Evolutionary conservation across 2,329 filamentous ascomycete genomes (phyloP), one percentile per base, ranked within the genome.

Genomic region (Fusarium praegraminearum): DNA sequence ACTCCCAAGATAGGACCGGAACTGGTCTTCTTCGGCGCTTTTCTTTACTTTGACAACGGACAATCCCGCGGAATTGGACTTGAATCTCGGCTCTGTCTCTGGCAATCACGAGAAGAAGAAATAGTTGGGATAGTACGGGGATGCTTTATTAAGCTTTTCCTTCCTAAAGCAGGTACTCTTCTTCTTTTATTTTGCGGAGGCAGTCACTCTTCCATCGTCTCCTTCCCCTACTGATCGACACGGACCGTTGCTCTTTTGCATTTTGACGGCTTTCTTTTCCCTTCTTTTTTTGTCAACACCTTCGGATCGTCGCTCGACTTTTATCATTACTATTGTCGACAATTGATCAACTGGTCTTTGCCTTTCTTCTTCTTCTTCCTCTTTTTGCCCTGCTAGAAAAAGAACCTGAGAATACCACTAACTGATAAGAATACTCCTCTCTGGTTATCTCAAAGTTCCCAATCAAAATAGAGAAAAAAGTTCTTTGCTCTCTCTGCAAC

Each of bases 251-350:
- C 35, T 46, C 47, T 56, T 62, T 26, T 53, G 24, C 28, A 15
- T 24, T 24, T 63, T 58, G 44, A 70, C 62, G 38, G 40, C 44
- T 45, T 54, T 41, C 16, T 43, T 32, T 32, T 28, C 40, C 35
- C 32, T 16, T 30, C 4, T 36, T 53, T 33, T 55, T 59, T 28
- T 46, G 49, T 60, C 36, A 59, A 53, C 58, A 58, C 32, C 49
- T 63, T 63, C 71, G 72, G 72, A 70, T 70, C 71, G 72, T 74
- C 71, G 72, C 49, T 51, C 35, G n/a, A 46, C n/a, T 20, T 20
- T 45, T 45, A 9, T 41, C 26, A 13, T 26, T 44, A 43, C 30
- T 24, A 35, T 24, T 35, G n/a, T 51, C 15, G 28, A 47, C 11
- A 7, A 12, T 47, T 28, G 30, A 49, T 22, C 30, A 15, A 26